Base-by-base conservation (phyloP, 108 stramenopile genomes). In the Pseudonitzschia multistriata region DNA sequence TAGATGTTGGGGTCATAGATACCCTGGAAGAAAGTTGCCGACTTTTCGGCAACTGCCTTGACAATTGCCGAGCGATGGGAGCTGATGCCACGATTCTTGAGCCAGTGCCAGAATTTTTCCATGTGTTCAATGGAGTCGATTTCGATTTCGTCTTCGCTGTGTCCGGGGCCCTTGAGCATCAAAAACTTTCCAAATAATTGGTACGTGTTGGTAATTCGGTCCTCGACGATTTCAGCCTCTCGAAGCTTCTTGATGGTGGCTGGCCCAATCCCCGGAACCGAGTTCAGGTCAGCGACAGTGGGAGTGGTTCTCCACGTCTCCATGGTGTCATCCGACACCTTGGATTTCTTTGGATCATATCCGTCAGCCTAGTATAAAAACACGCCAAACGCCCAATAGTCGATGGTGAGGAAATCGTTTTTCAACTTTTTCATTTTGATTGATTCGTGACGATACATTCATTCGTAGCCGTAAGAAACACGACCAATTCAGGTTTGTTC, bases 41-140 rank as follows among this genome's bases (percentile, higher is more conserved):
- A 68, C 69, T 97, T 98, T 69, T 94, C 92, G 15, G 97, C 97
- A 70, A 98, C 83, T 25, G 89, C 85, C 50, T 85, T 82, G 24
- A 98, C 98, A 68, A 98, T 97, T 19, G 91, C 97, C 15, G 93
- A 92, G 17, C 98, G 85, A 77, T 96, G 88, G 1, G 93, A 70
- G 28, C 80, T 73, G 71, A 97, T 96, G 14, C 95, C 96, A 76
- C 85, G 87, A 37, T 81, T 71, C 71, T 94, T 81, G 48, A 98
- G 83, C 80, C 80, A 98, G 47, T 83, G 78, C 95, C 96, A 98
- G 65, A 98, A 96, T 65, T 91, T 89, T 78, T 98, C 91, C 35
- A 88, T 94, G 74, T 97, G 98, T 70, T 97, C 96, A 35, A 91
- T 69, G 31, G 81, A 85, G 61, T 87, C 89, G 24, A 96, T 87